phyloP scores from a whole-genome alignment of 2,329 filamentous ascomycete species.

The Fusarium circinatum region DNA sequence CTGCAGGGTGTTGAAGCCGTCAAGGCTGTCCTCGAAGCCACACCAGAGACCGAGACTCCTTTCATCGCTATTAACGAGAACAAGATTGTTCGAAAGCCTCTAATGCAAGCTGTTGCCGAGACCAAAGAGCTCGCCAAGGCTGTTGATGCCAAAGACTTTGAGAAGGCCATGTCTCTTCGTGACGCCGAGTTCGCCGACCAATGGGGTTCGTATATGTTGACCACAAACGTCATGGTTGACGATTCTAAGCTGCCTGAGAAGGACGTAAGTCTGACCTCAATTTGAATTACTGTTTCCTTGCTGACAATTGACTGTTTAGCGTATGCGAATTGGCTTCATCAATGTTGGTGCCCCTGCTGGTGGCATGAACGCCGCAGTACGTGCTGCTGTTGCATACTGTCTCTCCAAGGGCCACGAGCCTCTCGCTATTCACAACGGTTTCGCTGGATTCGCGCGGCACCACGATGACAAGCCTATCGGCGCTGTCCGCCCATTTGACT shows the following conservation, averaged over 20 bases:
- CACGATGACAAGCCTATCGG: slow-evolving; percentile 84
- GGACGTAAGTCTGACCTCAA: slow-evolving; percentile 65
- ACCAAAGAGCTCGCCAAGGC: slow-evolving; percentile 86
- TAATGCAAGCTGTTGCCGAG: slow-evolving; percentile 87
- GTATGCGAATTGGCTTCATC: slow-evolving; percentile 94
- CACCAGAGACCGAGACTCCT: slow-evolving; percentile 87
- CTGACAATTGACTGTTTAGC: slow-evolving; percentile 59
- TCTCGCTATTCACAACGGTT: slow-evolving; percentile 94
- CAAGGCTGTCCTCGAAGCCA: slow-evolving; percentile 88
- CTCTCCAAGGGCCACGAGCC: slow-evolving; percentile 91
- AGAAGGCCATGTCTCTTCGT: slow-evolving; percentile 84
- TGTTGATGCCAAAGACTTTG: slow-evolving; percentile 87
- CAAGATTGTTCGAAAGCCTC: slow-evolving; percentile 90
- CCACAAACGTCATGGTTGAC: slow-evolving; percentile 82
- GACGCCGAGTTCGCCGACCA: slow-evolving; percentile 96
- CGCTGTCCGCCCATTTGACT: slow-evolving; percentile 85
- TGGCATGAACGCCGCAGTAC: slow-evolving; percentile 97
- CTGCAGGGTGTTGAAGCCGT: slow-evolving; percentile 95
- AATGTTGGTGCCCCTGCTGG: slow-evolving; percentile 96
- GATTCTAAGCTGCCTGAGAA: slow-evolving; percentile 72
- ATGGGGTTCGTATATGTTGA: slow-evolving; percentile 89
- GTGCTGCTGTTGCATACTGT: slow-evolving; percentile 93
- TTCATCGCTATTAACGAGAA: slow-evolving; percentile 98
- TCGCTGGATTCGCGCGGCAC: slow-evolving; percentile 91
- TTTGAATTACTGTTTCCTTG: neutral